These are phyloP conservation scores for Kwoniella mangroviensis DNA, from an alignment of 768 basidiomycete species.

Conservation along the genomic window DNA sequence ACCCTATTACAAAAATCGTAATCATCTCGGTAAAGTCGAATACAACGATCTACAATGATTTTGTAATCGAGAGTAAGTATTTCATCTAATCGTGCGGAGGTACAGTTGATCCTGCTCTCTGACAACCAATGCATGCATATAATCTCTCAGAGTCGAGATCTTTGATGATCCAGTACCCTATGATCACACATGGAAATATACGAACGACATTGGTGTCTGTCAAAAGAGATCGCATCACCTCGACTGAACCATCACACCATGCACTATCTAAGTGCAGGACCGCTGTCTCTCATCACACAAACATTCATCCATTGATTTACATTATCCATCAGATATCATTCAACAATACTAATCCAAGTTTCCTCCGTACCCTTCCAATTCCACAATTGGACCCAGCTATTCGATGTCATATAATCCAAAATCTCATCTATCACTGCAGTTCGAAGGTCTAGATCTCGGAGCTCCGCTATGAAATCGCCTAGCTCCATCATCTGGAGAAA, in stretches of 20 bases:
- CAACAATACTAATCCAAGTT: slow-evolving; percentile 29
- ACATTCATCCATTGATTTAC: background rate
- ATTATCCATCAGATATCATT: background rate
- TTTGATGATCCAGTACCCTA: too few species aligned
- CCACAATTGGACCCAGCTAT: slow-evolving; percentile 31
- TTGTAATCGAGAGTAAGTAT: too few species aligned
- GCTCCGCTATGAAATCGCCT: slow-evolving; percentile 34
- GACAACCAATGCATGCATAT: too few species aligned
- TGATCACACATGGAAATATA: too few species aligned
- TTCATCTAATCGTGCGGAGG: too few species aligned
- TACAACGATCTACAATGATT: too few species aligned
- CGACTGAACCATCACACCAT: too few species aligned
- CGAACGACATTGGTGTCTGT: too few species aligned
- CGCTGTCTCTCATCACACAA: background rate
- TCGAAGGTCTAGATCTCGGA: slow-evolving; percentile 28
- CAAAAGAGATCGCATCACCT: too few species aligned
- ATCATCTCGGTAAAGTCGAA: background rate
- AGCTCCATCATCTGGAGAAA: slow-evolving; percentile 30
- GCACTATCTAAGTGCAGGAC: too few species aligned
- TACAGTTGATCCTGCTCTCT: too few species aligned
- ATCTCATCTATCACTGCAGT: slow-evolving; percentile 32
- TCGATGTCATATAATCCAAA: slow-evolving; percentile 24
- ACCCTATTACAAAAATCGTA: background rate
- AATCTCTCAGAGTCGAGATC: too few species aligned
- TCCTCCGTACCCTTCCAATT: slow-evolving; percentile 19